Percentiles rank a stretch among this genome's conserved stretches.
Evolutionary conservation across 768 basidiomycete species (phyloP).

Genomic region (Rhizopogon roseolus): DNA sequence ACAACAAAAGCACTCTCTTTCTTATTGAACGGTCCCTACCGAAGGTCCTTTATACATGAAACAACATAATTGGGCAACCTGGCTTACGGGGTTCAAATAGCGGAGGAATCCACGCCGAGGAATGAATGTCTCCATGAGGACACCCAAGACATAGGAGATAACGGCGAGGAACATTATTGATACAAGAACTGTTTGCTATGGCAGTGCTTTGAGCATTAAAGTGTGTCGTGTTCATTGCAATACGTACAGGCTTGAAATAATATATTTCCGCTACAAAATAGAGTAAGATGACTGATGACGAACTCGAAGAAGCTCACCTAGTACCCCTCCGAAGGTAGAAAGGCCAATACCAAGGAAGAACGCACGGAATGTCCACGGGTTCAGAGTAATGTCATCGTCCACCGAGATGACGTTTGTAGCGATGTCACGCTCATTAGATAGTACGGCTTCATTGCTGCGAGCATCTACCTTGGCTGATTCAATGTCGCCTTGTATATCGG

Average conservation of each 20-base stretch:
- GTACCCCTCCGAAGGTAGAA: constrained; percentile 42
- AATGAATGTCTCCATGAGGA: constrained; percentile 39
- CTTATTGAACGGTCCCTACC: constrained; percentile 55
- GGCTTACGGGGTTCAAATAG: constrained; percentile 43
- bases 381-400: constrained; percentile 40
- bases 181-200: constrained; percentile 46
- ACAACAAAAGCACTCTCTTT: constrained; percentile 57
- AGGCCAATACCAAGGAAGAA: constrained; percentile 44
- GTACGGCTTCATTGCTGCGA: constrained; percentile 25
- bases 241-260: constrained; percentile 47
- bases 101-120: constrained; percentile 41
- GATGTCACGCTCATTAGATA: constrained; percentile 37
- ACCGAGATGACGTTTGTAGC: constrained; percentile 38
- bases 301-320: constrained; percentile 26
- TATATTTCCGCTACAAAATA: constrained; percentile 39
- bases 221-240: not conserved
- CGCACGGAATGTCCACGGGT: constrained; percentile 42
- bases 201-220: not conserved
- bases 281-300: constrained; percentile 5
- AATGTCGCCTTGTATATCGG: constrained; percentile 26
- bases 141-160: constrained; percentile 46
- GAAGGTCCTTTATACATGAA: constrained; percentile 1
- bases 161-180: constrained; percentile 52
- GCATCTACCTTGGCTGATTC: constrained; percentile 24
- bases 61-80: not conserved